Evolutionary conservation across 2,329 filamentous ascomycete species (phyloP), one percentile per base, ranked within the genome.

Genomic region (Aspergillus quadrilineatus): DNA sequence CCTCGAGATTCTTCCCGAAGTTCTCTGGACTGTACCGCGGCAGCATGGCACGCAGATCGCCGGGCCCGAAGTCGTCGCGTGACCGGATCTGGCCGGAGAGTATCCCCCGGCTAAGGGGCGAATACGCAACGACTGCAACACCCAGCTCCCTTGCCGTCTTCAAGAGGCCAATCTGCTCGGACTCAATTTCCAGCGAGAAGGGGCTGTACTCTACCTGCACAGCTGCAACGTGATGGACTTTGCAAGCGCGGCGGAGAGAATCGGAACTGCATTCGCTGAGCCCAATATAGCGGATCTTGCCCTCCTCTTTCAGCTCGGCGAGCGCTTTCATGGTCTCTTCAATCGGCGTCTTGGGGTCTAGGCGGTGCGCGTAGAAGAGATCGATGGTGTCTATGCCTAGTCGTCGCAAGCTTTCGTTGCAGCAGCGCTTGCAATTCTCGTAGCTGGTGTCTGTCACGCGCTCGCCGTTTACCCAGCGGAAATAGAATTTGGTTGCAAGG

Each of bases 151-250:
- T 63, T 1, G 62, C 61, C 6, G 64, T 68, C 17, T 66, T 60
- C 0, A 73, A 59, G 1, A 75, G 50, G 4, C 50, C 42, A 10
- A 58, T 64, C 32, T 65, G 30, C 4, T 65, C 60, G 0, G 55
- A 64, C 43, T 84, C 81, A 43, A 84, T 81, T 41, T 82, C 79
- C 6, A 75, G 67, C 1, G 72, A 71, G 62, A 82, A 82, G 0
- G 77, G 75, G 3, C 73, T 79, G 67, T 80, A 83, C 62, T 83
- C 82, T 47, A 82, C 74, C 68, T 85, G 80, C n/a, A 80, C 77
- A 7, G 77, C 79, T 4, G 76, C 69, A 52, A 85, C 79, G 5
- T 75, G 80, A 55, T 79, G 74, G 3, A 84, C 70, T 12, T 71
- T 73, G 65, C 70, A 65, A 4, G 83, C 82, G 15, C 81, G 75